Conservation (phyloP, 306 rosid genomes). For the Quercus robur region DNA sequence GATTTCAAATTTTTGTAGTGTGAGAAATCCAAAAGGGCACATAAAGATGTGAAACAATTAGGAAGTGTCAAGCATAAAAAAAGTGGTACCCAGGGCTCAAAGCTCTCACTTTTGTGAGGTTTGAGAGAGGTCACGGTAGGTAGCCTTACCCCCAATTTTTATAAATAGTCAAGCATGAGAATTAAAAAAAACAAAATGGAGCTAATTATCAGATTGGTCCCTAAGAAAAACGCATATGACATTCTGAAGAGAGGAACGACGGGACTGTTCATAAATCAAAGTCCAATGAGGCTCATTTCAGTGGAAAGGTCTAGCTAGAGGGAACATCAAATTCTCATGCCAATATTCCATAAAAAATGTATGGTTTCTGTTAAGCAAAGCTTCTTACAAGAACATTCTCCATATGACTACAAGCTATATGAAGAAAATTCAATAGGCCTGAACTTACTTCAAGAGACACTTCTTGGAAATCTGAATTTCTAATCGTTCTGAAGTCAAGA, state of each 20-base stretch:
- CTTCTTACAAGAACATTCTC: conserved; percentile 13
- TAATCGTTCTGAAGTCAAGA: conserved; percentile 58
- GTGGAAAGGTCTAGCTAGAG: not conserved
- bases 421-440: conserved; percentile 3
- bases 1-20: not conserved
- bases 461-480: conserved; percentile 87
- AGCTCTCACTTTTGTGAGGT: too few species aligned
- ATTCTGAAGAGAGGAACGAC: not conserved
- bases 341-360: not conserved
- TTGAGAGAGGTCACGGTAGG: too few species aligned
- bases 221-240: not conserved
- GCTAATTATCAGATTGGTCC: not conserved
- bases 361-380: not conserved
- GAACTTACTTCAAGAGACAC: conserved; percentile 70
- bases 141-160: too few species aligned
- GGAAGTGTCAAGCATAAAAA: not conserved
- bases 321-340: not conserved
- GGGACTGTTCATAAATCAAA: not conserved
- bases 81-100: too few species aligned
- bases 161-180: too few species aligned
- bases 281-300: not conserved
- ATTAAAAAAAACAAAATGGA: not conserved
- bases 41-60: not conserved
- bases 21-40: not conserved
- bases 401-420: not conserved